Percentiles rank a stretch among this genome's conserved stretches.
Conservation (phyloP, 2,329 filamentous ascomycete species). For the Penicillium sp. region DNA sequence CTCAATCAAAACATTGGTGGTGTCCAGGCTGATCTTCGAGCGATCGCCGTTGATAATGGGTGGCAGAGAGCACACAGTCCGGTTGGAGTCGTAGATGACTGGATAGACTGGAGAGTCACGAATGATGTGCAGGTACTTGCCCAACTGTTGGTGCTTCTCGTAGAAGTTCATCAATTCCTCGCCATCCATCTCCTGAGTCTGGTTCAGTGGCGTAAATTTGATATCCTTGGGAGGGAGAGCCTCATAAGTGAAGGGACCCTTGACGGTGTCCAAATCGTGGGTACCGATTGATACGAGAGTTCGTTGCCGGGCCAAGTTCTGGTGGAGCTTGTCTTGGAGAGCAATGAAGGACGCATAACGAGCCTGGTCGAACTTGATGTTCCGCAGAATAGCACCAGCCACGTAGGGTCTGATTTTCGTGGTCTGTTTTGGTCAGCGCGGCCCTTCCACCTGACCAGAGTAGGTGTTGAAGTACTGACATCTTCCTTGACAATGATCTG, state of each 20-base stretch:
- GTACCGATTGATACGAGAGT: constrained; percentile 97
- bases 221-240: constrained; percentile 89
- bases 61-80: constrained; percentile 84
- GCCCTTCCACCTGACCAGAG: background rate
- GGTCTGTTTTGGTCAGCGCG: constrained; percentile 49
- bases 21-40: constrained; percentile 90
- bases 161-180: constrained; percentile 93
- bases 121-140: constrained; percentile 90
- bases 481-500: constrained; percentile 75
- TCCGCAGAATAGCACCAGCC: constrained; percentile 82
- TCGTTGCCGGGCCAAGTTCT: constrained; percentile 88
- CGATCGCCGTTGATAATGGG: constrained; percentile 98
- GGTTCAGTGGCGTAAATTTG: constrained; percentile 85
- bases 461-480: constrained; percentile 34
- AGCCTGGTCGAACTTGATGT: constrained; percentile 86
- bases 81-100: constrained; percentile 87
- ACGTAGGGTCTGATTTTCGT: constrained; percentile 80
- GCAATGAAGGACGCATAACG: constrained; percentile 97
- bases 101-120: constrained; percentile 91
- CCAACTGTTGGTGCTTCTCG: constrained; percentile 86
- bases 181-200: constrained; percentile 81
- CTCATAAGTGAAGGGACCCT: constrained; percentile 96
- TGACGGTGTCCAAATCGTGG: constrained; percentile 88
- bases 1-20: constrained; percentile 93
- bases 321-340: constrained; percentile 95